A percentile compares a stretch with the other conserved stretches of the same genome.
Conservation (phyloP, 306 rosid genomes). For the Dicorynia guianensis region DNA sequence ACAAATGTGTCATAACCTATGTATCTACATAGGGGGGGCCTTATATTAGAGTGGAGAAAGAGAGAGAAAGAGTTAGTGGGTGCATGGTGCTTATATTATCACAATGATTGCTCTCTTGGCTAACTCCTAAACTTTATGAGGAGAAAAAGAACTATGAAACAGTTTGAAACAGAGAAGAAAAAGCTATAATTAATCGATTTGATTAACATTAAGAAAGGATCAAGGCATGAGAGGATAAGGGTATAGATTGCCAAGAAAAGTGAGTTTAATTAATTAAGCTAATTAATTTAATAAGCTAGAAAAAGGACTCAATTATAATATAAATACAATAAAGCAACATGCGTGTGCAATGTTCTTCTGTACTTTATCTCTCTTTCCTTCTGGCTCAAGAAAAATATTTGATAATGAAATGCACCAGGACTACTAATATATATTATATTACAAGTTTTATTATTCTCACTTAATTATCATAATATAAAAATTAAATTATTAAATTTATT, state of each 20-base stretch:
- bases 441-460: no score
- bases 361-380: conserved; percentile 55
- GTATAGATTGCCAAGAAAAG: background rate
- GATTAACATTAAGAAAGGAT: conserved; percentile 49
- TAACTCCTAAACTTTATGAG: conserved; percentile 59
- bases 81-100: conserved; percentile 66
- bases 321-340: conserved; percentile 32
- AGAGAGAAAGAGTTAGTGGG: conserved; percentile 44
- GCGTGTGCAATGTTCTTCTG: conserved; percentile 45
- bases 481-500: no score
- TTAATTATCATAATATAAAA: no score
- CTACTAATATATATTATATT: no score
- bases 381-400: conserved; percentile 54
- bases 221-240: conserved; percentile 31
- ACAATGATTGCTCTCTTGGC: conserved; percentile 93
- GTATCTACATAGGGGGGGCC: no score
- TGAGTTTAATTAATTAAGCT: conserved; percentile 38
- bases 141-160: conserved; percentile 40
- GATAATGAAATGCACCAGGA: no score
- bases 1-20: conserved; percentile 18
- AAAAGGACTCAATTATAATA: conserved; percentile 29
- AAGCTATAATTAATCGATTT: conserved; percentile 39
- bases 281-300: conserved; percentile 46
- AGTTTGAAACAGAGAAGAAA: conserved; percentile 51
- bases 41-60: no score